These are phyloP conservation scores for Xerocomus amazonicus DNA, from an alignment of 1,284 basidiomycete genomes.

Conservation along the genomic window DNA sequence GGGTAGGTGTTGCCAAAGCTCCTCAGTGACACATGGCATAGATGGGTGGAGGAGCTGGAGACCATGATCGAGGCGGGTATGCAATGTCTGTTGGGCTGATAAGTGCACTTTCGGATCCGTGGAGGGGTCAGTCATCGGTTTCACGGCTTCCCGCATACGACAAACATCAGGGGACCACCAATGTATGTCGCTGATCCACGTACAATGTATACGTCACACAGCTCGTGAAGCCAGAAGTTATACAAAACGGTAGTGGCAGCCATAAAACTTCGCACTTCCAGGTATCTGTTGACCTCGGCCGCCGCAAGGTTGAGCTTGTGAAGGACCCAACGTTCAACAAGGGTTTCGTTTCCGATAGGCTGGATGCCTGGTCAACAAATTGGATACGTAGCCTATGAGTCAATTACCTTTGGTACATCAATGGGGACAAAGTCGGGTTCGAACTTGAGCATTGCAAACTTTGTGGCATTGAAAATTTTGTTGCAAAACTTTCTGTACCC, in stretches of 20 bases:
- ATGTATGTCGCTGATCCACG: conserved; percentile 26
- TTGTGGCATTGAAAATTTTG: conserved; percentile 99
- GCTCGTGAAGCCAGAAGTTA: conserved; percentile 98
- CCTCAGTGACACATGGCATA: conserved; percentile 99
- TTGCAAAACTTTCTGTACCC: conserved; percentile 99
- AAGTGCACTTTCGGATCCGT: conserved; percentile 59
- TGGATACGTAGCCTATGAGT: background rate
- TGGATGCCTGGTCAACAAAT: conserved; percentile 32
- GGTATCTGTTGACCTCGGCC: conserved; percentile 69
- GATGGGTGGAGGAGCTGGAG: conserved; percentile 92
- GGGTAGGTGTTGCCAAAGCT: conserved; percentile 96
- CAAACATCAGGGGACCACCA: conserved; percentile 3
- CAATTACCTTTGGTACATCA: conserved; percentile 59
- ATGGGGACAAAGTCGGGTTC: conserved; percentile 80
- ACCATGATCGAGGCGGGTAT: conserved; percentile 91
- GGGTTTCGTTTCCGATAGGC: conserved; percentile 86
- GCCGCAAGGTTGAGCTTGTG: conserved; percentile 90
- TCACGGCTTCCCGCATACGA: conserved; percentile 83
- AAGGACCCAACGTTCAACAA: conserved; percentile 95
- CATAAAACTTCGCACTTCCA: conserved; percentile 91
- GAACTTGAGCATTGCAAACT: conserved; percentile 95
- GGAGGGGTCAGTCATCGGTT: conserved; percentile 87
- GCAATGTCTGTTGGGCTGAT: conserved; percentile 95
- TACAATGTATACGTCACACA: conserved; percentile 98
- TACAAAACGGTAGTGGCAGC: conserved; percentile 81